Conservation (phyloP, 192 early-diverging fungal species). For the Lobulomyces angularis region DNA sequence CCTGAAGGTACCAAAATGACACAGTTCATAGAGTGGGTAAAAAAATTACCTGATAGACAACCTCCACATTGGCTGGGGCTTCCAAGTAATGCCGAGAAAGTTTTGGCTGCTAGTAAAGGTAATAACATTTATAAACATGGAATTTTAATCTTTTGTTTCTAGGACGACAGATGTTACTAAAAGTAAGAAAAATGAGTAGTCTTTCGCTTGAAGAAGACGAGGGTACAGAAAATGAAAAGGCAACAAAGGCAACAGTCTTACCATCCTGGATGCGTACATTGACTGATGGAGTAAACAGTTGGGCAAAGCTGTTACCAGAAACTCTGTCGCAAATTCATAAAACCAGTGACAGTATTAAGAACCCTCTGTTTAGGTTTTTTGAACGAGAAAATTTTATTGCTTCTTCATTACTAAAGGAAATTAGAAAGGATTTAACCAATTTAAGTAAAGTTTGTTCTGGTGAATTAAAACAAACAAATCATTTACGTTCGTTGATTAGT, state of each 20-base stretch:
- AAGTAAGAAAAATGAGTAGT: slow-evolving; percentile 73
- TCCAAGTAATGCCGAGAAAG: slow-evolving; percentile 81
- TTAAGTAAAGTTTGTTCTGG: slow-evolving; percentile 60
- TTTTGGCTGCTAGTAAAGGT: slow-evolving; percentile 76
- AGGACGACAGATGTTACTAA: slow-evolving; percentile 63
- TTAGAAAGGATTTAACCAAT: slow-evolving; percentile 56
- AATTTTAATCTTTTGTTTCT: slow-evolving; percentile 5
- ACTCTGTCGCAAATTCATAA: slow-evolving; percentile 11
- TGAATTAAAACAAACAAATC: slow-evolving; percentile 76
- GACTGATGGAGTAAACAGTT: slow-evolving; percentile 34
- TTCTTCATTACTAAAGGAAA: slow-evolving; percentile 35
- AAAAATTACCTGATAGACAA: slow-evolving; percentile 73
- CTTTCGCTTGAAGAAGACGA: slow-evolving; percentile 77
- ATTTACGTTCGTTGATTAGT: slow-evolving; percentile 55
- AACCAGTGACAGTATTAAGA: slow-evolving; percentile 24
- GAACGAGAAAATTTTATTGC: slow-evolving; percentile 63
- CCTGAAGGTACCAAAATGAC: slow-evolving; percentile 80
- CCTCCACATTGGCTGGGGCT: slow-evolving; percentile 96
- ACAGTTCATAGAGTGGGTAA: slow-evolving; percentile 84
- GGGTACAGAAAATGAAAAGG: slow-evolving; percentile 23
- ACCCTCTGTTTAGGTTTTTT: slow-evolving; percentile 74
- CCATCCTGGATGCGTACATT: slow-evolving; percentile 70
- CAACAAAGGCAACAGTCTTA: slow-evolving; percentile 21
- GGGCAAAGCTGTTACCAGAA: slow-evolving; percentile 44
- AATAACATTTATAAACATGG: slow-evolving; percentile 6